Evolutionary conservation across 2,329 filamentous ascomycete species (phyloP).

Genomic region (Pseudogymnoascus verrucosus): DNA sequence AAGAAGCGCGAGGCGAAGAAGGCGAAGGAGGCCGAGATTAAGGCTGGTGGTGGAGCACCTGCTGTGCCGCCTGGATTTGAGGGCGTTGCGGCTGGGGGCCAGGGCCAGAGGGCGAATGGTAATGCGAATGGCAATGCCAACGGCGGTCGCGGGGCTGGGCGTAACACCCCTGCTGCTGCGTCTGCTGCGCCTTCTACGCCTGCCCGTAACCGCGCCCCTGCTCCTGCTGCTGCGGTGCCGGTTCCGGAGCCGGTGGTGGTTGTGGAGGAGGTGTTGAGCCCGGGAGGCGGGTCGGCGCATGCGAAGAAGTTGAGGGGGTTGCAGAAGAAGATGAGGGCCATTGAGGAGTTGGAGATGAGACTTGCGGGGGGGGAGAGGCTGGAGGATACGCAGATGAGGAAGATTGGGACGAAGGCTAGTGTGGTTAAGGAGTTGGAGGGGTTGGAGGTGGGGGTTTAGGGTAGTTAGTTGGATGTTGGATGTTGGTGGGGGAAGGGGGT

Average conservation of each 20-base stretch:
- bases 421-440: constrained; percentile 75
- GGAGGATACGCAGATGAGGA: constrained; percentile 97
- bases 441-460: constrained; percentile 17
- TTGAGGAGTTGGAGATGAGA: constrained; percentile 97
- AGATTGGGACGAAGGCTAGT: constrained; percentile 80
- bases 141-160: constrained; percentile 12
- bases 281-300: constrained; percentile 56
- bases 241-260: constrained; percentile 30
- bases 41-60: constrained; percentile 33
- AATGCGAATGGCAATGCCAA: constrained; percentile 25
- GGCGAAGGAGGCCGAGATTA: constrained; percentile 67
- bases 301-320: constrained; percentile 93
- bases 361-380: constrained; percentile 90
- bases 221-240: constrained; percentile 39
- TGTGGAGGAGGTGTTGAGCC: constrained; percentile 45
- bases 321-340: constrained; percentile 94
- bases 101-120: constrained; percentile 30
- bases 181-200: constrained; percentile 13
- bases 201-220: constrained; percentile 21
- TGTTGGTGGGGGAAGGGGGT: background rate
- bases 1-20: constrained; percentile 97
- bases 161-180: constrained; percentile 5
- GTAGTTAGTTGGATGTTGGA: background rate
- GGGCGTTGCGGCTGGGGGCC: constrained; percentile 35
- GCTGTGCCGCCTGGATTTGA: constrained; percentile 36